These are phyloP conservation scores for Rosa chinensis DNA, from an alignment of 306 rosid species.

Conservation along the genomic window DNA sequence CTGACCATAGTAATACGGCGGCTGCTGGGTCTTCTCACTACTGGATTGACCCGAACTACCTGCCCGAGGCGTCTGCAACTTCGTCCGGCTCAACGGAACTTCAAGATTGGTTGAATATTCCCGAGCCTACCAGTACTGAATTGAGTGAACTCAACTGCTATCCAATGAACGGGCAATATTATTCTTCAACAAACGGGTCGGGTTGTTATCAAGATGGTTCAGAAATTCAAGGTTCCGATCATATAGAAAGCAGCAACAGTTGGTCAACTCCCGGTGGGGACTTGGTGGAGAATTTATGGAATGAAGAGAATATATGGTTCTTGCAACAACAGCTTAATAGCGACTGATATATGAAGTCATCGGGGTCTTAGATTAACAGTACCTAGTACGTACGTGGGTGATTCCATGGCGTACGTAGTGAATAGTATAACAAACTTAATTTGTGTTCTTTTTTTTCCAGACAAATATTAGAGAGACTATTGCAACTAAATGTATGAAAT, in stretches of 20 bases:
- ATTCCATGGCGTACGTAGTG: neutral
- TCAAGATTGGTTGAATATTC: constrained; percentile 29
- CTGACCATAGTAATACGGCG: neutral
- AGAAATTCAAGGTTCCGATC: constrained; percentile 8
- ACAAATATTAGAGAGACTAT: neutral
- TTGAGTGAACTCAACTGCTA: neutral
- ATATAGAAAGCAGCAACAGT: constrained; percentile 8
- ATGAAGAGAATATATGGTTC: constrained; percentile 68
- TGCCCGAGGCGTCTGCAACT: constrained; percentile 6
- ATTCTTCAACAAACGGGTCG: constrained; percentile 19
- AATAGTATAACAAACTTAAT: neutral
- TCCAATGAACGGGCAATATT: neutral
- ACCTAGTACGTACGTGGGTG: neutral
- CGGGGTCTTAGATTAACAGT: no score
- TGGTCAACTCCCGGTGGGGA: constrained; percentile 45
- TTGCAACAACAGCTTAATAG: constrained; percentile 47
- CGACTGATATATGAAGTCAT: neutral
- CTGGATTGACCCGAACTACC: constrained; percentile 13
- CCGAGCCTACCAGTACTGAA: constrained; percentile 17
- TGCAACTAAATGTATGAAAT: neutral
- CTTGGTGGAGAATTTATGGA: constrained; percentile 53
- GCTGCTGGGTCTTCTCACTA: neutral
- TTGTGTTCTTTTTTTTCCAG: neutral
- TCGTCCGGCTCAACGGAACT: constrained; percentile 34
- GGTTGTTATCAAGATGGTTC: constrained; percentile 2